A percentile compares a stretch with the other conserved stretches of the same genome.
These are phyloP conservation scores for Aplosporella prunicola DNA, from an alignment of 2,329 filamentous ascomycete species.

Conservation along the genomic window DNA sequence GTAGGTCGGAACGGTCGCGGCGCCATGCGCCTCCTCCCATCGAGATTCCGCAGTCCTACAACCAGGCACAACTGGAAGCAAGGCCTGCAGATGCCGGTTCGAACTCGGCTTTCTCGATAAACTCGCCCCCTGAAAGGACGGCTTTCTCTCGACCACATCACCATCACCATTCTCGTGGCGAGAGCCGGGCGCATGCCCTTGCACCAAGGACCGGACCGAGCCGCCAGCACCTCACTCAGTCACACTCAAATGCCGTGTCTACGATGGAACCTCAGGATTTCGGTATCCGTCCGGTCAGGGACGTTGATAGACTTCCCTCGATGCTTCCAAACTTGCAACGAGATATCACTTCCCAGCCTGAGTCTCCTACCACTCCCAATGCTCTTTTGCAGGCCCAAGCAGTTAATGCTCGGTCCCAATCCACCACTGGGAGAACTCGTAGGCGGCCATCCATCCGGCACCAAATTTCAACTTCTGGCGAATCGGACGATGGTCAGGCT, in stretches of 20 bases:
- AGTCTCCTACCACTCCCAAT: conserved; percentile 46
- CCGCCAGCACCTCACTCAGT: conserved; percentile 32
- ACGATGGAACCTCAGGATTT: conserved; percentile 65
- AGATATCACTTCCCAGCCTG: conserved; percentile 75
- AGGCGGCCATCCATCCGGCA: conserved; percentile 80
- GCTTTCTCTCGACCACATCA: conserved; percentile 51
- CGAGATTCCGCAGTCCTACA: conserved; percentile 56
- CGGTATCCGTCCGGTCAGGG: conserved; percentile 65
- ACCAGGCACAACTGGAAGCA: conserved; percentile 39
- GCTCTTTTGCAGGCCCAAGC: conserved; percentile 13
- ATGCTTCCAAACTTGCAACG: conserved; percentile 61
- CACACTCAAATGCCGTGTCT: conserved; percentile 48
- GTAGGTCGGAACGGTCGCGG: conserved; percentile 41
- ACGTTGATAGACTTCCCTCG: conserved; percentile 70
- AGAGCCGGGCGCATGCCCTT: conserved; percentile 33
- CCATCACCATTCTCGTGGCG: conserved; percentile 40
- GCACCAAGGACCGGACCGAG: conserved; percentile 5
- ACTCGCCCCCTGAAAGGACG: conserved; percentile 63
- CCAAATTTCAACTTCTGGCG: conserved; percentile 75
- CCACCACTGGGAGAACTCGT: conserved; percentile 47
- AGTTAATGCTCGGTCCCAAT: conserved; percentile 20
- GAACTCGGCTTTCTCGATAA: conserved; percentile 54
- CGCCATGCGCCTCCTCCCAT: conserved; percentile 79
- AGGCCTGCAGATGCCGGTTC: conserved; percentile 52
- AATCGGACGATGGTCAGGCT: conserved; percentile 74